A percentile compares a stretch with the other conserved stretches of the same genome.
Evolutionary conservation across 2,329 filamentous ascomycete species (phyloP).

Genomic region (Dactylonectria macrodidyma): DNA sequence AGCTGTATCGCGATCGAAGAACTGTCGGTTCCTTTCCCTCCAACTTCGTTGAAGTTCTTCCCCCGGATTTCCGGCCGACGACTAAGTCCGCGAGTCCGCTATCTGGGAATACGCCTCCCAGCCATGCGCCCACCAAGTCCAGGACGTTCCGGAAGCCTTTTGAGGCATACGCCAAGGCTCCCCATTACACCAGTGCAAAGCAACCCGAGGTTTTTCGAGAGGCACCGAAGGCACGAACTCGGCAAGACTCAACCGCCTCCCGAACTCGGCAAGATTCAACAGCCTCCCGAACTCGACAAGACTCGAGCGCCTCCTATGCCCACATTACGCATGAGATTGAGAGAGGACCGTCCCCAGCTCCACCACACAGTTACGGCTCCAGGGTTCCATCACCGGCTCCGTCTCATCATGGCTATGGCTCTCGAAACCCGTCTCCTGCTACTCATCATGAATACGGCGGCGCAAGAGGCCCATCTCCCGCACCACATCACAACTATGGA

Average conservation of each 20-base stretch:
- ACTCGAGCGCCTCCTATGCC: conserved; percentile 58
- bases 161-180: conserved; percentile 76
- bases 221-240: conserved; percentile 53
- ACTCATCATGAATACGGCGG: conserved; percentile 50
- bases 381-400: conserved; percentile 47
- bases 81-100: conserved; percentile 73
- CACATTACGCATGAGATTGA: conserved; percentile 40
- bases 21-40: conserved; percentile 95
- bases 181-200: conserved; percentile 75
- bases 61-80: conserved; percentile 86
- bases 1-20: conserved; percentile 88
- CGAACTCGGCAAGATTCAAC: conserved; percentile 52
- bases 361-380: conserved; percentile 49
- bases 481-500: conserved; percentile 48
- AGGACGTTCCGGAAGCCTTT: conserved; percentile 78
- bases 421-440: conserved; percentile 56
- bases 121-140: conserved; percentile 70
- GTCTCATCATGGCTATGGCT: conserved; percentile 47
- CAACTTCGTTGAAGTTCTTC: conserved; percentile 95
- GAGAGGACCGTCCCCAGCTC: conserved; percentile 51
- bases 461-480: conserved; percentile 49
- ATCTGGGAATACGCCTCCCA: conserved; percentile 68
- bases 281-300: conserved; percentile 53
- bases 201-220: conserved; percentile 71
- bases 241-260: conserved; percentile 48